A percentile compares a stretch with the other conserved stretches of the same genome.
Conservation (phyloP, 2,329 filamentous ascomycete species). For the Claviceps fusiformis region DNA sequence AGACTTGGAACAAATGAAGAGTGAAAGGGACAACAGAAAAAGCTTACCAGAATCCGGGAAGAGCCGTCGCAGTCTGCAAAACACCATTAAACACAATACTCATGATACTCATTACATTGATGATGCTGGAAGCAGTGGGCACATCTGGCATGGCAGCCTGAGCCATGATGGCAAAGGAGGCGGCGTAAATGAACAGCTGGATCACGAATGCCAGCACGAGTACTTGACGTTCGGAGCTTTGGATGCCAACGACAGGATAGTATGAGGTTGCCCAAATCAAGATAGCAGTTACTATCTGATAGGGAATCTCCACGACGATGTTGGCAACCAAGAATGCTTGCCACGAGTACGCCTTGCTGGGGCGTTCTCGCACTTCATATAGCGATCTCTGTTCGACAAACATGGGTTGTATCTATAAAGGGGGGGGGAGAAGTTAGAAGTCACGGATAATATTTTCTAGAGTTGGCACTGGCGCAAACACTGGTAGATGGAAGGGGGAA, state of each 20-base stretch:
- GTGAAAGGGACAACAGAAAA: neutral
- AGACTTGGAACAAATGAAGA: neutral
- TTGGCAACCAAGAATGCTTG: slow-evolving; percentile 59
- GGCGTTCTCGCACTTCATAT: slow-evolving; percentile 66
- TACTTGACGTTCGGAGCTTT: slow-evolving; percentile 41
- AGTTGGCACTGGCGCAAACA: neutral
- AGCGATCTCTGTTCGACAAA: slow-evolving; percentile 61
- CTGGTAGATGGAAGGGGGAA: no score
- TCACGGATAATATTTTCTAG: neutral
- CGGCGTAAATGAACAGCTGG: slow-evolving; percentile 57
- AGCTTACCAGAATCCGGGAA: slow-evolving; percentile 50
- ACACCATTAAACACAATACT: slow-evolving; percentile 51
- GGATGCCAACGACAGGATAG: slow-evolving; percentile 44
- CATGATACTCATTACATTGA: slow-evolving; percentile 45
- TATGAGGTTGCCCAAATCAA: slow-evolving; percentile 55
- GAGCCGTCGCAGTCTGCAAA: slow-evolving; percentile 39
- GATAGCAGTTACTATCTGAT: slow-evolving; percentile 50
- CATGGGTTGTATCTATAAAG: slow-evolving; percentile 42
- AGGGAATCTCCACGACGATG: slow-evolving; percentile 59
- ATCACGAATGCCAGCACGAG: slow-evolving; percentile 52
- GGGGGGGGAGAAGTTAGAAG: neutral
- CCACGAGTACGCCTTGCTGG: slow-evolving; percentile 65
- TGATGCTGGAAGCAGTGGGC: slow-evolving; percentile 51
- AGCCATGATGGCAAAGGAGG: slow-evolving; percentile 57
- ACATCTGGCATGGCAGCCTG: slow-evolving; percentile 56